Evolutionary conservation across 192 early-diverging fungal species (phyloP).

Genomic region (Pilaira anomala): DNA sequence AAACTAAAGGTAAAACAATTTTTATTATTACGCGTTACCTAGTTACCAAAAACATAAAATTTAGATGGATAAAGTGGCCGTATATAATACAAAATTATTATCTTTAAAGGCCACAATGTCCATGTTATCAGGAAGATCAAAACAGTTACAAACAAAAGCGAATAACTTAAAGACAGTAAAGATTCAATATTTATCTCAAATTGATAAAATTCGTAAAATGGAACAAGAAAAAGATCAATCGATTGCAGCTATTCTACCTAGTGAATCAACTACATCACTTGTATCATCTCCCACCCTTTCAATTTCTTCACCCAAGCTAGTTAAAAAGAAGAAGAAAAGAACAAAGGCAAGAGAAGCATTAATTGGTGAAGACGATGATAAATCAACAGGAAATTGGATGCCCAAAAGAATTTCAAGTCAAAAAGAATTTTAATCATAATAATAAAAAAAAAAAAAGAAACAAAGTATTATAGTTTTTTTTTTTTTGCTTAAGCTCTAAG

Average conservation of each 20-base stretch:
- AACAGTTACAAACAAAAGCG: conserved; percentile 19
- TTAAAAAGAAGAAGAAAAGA: conserved; percentile 13
- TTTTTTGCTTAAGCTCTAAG: conserved; percentile 20
- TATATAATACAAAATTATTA: conserved; percentile 31
- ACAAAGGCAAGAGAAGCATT: conserved; percentile 2
- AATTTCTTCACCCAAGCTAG: not conserved
- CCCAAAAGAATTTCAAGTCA: conserved; percentile 9
- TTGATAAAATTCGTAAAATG: conserved; percentile 19
- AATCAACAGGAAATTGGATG: conserved; percentile 9
- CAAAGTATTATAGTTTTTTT: not conserved
- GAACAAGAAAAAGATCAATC: conserved; percentile 27
- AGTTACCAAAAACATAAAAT: not conserved
- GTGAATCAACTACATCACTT: not conserved
- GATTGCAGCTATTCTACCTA: conserved; percentile 9
- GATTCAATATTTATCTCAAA: conserved; percentile 12
- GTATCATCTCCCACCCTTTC: not conserved
- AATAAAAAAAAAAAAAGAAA: conserved; percentile 9
- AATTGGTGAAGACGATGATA: conserved; percentile 4
- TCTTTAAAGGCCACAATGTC: conserved; percentile 25
- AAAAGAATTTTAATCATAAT: conserved; percentile 7
- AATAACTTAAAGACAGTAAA: conserved; percentile 15
- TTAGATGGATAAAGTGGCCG: conserved; percentile 21
- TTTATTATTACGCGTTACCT: not conserved
- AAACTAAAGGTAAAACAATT: conserved; percentile 10
- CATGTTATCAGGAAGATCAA: conserved; percentile 16